Percentiles rank a stretch among this genome's conserved stretches.
Evolutionary conservation across 2,329 filamentous ascomycete genomes (phyloP).

Genomic region (Tolypocladium cylindrosporum): DNA sequence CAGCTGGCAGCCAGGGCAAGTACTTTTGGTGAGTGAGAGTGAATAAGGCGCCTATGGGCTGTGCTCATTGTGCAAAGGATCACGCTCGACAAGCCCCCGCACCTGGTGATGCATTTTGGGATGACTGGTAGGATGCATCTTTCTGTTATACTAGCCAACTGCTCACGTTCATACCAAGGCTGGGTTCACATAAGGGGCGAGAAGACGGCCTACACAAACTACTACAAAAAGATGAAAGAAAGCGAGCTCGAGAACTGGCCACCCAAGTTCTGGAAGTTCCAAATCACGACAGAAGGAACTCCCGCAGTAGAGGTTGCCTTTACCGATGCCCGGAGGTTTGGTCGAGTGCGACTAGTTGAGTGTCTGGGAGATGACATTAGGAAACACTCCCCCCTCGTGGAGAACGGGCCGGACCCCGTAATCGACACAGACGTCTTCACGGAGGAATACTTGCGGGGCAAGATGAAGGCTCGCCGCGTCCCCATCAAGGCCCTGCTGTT

Average conservation of each 20-base stretch:
- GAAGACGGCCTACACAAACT: conserved; percentile 67
- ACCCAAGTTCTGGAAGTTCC: conserved; percentile 82
- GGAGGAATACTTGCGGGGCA: conserved; percentile 60
- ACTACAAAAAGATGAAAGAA: conserved; percentile 63
- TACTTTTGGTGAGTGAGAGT: conserved; percentile 66
- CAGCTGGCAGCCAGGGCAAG: conserved; percentile 81
- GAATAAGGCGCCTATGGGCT: neutral
- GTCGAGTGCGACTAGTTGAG: conserved; percentile 71
- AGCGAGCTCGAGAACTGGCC: conserved; percentile 63
- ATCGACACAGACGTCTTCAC: conserved; percentile 71
- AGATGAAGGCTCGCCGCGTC: conserved; percentile 66
- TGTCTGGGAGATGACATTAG: conserved; percentile 69
- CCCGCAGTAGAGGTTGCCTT: conserved; percentile 60
- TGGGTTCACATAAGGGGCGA: conserved; percentile 85
- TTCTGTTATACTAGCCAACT: neutral
- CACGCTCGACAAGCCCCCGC: conserved; percentile 62
- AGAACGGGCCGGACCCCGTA: conserved; percentile 91
- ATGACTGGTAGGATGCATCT: conserved; percentile 41
- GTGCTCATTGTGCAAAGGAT: conserved; percentile 19
- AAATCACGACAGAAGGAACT: conserved; percentile 52
- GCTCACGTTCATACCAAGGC: conserved; percentile 26
- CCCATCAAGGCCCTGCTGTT: conserved; percentile 83
- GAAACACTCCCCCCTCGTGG: conserved; percentile 65
- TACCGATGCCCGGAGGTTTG: conserved; percentile 71
- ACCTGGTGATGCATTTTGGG: conserved; percentile 83